Percentiles rank a stretch among this genome's conserved stretches.
Conservation (phyloP, 768 basidiomycete genomes). For the Auricularia sp. region DNA sequence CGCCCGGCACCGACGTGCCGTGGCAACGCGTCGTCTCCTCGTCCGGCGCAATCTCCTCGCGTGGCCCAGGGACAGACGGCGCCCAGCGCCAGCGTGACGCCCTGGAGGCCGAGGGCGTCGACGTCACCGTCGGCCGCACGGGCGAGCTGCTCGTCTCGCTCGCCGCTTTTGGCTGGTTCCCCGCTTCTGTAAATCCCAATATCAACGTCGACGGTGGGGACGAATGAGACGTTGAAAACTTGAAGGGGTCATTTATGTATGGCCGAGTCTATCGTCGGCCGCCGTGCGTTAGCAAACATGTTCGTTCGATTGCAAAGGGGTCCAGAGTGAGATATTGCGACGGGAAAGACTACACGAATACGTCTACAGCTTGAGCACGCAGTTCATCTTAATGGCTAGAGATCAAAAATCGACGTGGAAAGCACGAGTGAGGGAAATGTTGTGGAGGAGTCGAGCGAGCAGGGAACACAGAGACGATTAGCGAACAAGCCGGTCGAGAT, state of each 20-base stretch:
- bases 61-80: slow-evolving; percentile 75
- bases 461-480: not conserved
- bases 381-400: too few relatives aligned
- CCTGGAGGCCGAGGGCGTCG: slow-evolving; percentile 73
- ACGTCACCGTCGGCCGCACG: slow-evolving; percentile 31
- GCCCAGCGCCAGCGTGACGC: slow-evolving; percentile 67
- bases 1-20: slow-evolving; percentile 58
- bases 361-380: too few relatives aligned
- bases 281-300: too few relatives aligned
- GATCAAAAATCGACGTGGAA: too few relatives aligned
- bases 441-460: too few relatives aligned
- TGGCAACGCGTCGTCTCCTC: slow-evolving; percentile 74
- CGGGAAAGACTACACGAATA: too few relatives aligned
- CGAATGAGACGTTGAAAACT: too few relatives aligned
- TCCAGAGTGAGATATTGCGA: too few relatives aligned
- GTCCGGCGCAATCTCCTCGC: slow-evolving; percentile 65
- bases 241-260: not conserved
- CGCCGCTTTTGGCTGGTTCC: not conserved
- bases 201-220: too few relatives aligned
- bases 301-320: too few relatives aligned
- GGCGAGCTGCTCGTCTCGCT: not conserved
- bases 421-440: too few relatives aligned
- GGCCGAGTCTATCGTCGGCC: not conserved
- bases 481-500: not conserved
- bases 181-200: not conserved